These are phyloP conservation scores for Pinus taeda DNA, from an alignment of 75 land plant species.

Conservation along the genomic window DNA sequence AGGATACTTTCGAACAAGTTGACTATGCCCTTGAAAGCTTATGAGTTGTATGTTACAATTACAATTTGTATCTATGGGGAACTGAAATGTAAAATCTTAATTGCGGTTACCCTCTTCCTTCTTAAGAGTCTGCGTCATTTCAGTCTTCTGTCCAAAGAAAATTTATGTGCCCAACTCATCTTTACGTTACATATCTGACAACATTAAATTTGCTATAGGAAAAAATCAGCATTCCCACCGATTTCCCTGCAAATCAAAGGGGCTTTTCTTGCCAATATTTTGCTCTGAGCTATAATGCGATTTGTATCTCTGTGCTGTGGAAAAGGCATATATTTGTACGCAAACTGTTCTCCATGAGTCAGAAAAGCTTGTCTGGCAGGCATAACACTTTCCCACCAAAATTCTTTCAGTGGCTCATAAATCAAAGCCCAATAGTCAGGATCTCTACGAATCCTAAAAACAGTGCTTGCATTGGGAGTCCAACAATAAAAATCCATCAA, in stretches of 20 bases:
- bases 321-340: constrained; percentile 38
- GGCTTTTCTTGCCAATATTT: constrained; percentile 44
- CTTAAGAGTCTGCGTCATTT: neutral
- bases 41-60: neutral
- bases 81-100: neutral
- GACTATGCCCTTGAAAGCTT: neutral
- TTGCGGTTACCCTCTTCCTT: too few relatives aligned
- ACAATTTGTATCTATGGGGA: neutral
- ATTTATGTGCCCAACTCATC: neutral
- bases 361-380: constrained; percentile 71
- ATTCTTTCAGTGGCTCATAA: constrained; percentile 63
- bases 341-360: constrained; percentile 24
- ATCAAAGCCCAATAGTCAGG: constrained; percentile 77
- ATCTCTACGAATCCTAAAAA: constrained; percentile 62
- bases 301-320: constrained; percentile 52
- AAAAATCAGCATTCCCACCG: constrained; percentile 50
- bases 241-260: constrained; percentile 58
- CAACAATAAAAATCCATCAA: constrained; percentile 95
- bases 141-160: neutral
- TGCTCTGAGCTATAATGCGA: constrained; percentile 42
- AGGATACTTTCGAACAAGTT: neutral
- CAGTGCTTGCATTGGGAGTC: constrained; percentile 81
- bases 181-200: neutral
- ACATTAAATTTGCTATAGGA: neutral
- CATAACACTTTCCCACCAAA: constrained; percentile 89